A percentile compares a stretch with the other conserved stretches of the same genome.
Conservation (phyloP, 352 stramenopile genomes). For the Phytophthora pini region DNA sequence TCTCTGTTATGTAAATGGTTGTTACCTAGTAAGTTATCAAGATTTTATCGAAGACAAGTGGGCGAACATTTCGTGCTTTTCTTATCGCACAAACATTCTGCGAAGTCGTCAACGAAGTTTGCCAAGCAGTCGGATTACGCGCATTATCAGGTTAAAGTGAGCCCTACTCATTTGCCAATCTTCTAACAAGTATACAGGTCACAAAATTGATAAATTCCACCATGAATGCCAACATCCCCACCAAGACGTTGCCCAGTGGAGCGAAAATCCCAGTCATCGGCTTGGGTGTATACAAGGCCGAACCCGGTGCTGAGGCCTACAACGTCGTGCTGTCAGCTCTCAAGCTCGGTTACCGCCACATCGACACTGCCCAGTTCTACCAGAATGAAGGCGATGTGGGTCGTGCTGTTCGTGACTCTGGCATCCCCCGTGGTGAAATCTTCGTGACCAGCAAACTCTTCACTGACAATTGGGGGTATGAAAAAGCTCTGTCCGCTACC, state of each 20-base stretch:
- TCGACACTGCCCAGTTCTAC: constrained; percentile 89
- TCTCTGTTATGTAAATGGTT: too few species aligned
- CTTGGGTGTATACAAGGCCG: constrained; percentile 59
- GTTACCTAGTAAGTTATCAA: neutral
- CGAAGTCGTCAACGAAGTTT: too few species aligned
- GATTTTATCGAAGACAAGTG: neutral
- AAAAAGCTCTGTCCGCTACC: constrained; percentile 56
- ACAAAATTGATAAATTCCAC: neutral
- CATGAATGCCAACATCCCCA: constrained; percentile 14
- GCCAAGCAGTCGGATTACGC: too few species aligned
- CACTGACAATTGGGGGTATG: constrained; percentile 60
- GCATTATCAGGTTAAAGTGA: too few species aligned
- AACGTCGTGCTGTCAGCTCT: constrained; percentile 57
- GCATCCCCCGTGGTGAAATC: constrained; percentile 65
- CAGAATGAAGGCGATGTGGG: constrained; percentile 88
- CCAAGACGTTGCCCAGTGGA: constrained; percentile 49
- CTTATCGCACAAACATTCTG: neutral
- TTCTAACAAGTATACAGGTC: neutral
- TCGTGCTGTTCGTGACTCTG: constrained; percentile 62
- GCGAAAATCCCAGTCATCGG: constrained; percentile 48
- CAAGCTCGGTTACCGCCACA: constrained; percentile 82
- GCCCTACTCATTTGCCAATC: neutral
- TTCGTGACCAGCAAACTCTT: constrained; percentile 88
- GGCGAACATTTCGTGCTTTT: neutral
- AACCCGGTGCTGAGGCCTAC: constrained; percentile 54